Evolutionary conservation across 805 yeast species (phyloP).

Genomic region (Kodamaea jinghongensis): DNA sequence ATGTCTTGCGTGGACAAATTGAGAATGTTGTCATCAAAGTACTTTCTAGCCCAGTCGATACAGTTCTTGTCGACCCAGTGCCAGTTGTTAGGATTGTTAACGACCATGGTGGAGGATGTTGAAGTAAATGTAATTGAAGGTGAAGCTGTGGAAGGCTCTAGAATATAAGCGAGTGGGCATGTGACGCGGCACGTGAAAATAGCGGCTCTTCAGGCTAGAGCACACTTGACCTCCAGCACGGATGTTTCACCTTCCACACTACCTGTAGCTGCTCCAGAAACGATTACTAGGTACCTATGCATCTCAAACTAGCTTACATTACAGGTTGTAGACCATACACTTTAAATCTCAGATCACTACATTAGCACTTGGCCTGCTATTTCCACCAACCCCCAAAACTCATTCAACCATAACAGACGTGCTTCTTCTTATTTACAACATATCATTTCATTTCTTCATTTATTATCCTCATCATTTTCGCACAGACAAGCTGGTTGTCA

Average conservation of each 20-base stretch:
- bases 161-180: background rate
- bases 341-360: no score
- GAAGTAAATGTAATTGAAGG: background rate
- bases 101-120: slow-evolving; percentile 58
- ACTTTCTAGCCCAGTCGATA: slow-evolving; percentile 81
- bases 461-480: background rate
- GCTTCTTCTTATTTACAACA: background rate
- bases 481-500: no score
- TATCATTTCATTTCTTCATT: background rate
- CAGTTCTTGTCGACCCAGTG: slow-evolving; percentile 99
- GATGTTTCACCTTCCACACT: background rate
- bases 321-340: no score
- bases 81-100: slow-evolving; percentile 97
- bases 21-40: slow-evolving; percentile 61
- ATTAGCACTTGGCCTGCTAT: no score
- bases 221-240: no score
- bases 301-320: no score
- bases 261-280: no score
- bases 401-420: no score
- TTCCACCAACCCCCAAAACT: no score
- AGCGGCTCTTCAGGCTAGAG: no score
- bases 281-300: no score
- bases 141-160: background rate
- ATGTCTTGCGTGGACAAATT: slow-evolving; percentile 41
- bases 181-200: background rate